Evolutionary conservation across 345 rosid species (phyloP), one percentile per base, ranked within the genome.

Genomic region (Physaria fendleri): DNA sequence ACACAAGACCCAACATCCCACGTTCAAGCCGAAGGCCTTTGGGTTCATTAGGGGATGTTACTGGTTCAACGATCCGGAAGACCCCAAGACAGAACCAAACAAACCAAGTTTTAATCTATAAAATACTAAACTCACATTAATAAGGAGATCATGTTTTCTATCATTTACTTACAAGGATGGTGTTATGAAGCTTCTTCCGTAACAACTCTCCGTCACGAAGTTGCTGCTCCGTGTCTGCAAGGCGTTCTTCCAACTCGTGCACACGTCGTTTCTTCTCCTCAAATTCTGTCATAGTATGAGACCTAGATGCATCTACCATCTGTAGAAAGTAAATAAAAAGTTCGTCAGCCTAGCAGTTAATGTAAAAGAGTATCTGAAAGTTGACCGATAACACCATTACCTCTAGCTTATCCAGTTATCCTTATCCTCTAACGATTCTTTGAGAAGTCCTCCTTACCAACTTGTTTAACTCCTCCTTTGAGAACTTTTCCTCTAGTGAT

Each of bases 161-260:
- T 32, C 3, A 5, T 18, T 28, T 35, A 18, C 69, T 59, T 81
- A 93, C 99, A 82, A 83, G 74, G 12, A 93, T 93, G 37, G 95
- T 93, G 53, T 93, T 93, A 8, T 93, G 99, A 51, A 93, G 64
- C 65, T 77, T 93, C 66, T 89, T 93, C 52, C 97, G 71, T 41
- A 93, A 50, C 17, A 67, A 73, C 54, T 93, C 99, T 52, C 94
- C 99, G 59, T 93, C 95, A 50, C 63, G 40, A 48, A 89, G 66
- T 74, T 81, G 76, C 21, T 48, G 72, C 59, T 89, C 97, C 4
- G 76, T 59, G 16, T 87, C 93, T 22, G 71, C 77, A 48, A 89
- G 75, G 47, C 82, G 83, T 34, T 78, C 76, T 64, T 81, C 81
- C 35, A 86, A 66, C 24, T 80, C 86, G 37, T 20, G 2, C 29